Percentiles rank a stretch among this genome's conserved stretches.
Conservation (phyloP, 1,284 basidiomycete species). For the Sanghuangporus baumii region DNA sequence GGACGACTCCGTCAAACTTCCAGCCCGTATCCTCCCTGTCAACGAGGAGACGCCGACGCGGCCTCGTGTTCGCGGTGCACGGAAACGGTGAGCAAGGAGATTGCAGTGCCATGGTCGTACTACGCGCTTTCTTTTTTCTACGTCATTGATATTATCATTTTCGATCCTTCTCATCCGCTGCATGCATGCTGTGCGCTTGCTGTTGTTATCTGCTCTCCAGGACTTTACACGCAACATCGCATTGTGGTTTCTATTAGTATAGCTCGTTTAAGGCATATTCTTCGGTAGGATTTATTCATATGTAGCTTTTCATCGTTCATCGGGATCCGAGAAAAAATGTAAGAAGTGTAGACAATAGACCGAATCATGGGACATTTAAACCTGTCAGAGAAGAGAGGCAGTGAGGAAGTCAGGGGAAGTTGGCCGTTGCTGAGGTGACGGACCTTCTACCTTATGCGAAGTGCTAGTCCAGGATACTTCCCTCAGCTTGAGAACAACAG, state of each 20-base stretch:
- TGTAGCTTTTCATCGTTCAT: constrained; percentile 8
- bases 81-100: constrained; percentile 8
- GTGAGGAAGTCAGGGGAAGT: not conserved
- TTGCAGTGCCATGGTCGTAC: not conserved
- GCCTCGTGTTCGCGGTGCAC: constrained; percentile 12
- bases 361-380: not conserved
- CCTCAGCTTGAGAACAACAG: not conserved
- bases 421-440: constrained; percentile 1
- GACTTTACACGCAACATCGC: not conserved
- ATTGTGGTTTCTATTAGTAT: not conserved
- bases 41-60: constrained; percentile 17
- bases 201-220: constrained; percentile 6
- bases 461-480: not conserved
- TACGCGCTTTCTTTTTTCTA: not conserved
- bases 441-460: not conserved
- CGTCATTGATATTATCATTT: not conserved
- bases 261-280: not conserved
- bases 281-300: constrained; percentile 17
- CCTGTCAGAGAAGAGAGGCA: not conserved
- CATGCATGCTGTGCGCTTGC: not conserved
- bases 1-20: not conserved
- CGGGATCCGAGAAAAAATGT: not conserved
- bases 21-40: constrained; percentile 7
- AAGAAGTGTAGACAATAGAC: not conserved
- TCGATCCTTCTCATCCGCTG: not conserved